phyloP scores from a whole-genome alignment of 192 early-diverging fungal species.

The Coemansia sp. region DNA sequence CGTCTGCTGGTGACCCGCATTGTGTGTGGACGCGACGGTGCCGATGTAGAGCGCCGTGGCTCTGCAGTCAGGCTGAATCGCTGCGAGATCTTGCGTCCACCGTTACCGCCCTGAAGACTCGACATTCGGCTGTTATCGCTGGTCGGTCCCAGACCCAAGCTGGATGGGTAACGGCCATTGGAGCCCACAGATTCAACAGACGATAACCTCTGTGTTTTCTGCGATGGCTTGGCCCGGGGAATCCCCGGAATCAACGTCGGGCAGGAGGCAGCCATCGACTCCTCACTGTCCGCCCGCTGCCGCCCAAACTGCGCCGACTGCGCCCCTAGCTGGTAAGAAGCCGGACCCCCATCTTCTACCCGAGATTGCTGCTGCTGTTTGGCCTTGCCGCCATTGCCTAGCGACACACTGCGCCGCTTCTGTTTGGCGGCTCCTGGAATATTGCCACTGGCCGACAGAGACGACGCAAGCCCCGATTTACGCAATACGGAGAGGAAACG shows the following conservation, averaged over 20 bases:
- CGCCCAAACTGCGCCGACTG: neutral
- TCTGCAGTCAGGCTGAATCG: conserved; percentile 25
- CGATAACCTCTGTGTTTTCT: neutral
- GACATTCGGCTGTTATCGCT: neutral
- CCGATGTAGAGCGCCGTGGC: conserved; percentile 38
- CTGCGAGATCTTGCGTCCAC: conserved; percentile 4
- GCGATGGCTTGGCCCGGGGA: neutral
- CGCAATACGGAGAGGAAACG: conserved; percentile 31
- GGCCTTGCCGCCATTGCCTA: conserved; percentile 7
- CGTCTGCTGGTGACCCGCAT: conserved; percentile 25
- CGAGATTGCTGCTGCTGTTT: neutral
- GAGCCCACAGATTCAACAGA: conserved; percentile 8
- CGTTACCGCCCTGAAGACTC: neutral
- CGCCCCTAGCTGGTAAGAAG: too few relatives aligned
- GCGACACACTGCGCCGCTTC: conserved; percentile 34
- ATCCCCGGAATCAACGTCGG: conserved; percentile 13
- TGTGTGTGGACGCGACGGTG: conserved; percentile 38
- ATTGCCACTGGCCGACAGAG: neutral
- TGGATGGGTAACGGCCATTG: conserved; percentile 22
- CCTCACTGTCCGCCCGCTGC: conserved; percentile 5
- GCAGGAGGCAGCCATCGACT: conserved; percentile 29
- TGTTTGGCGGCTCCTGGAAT: neutral
- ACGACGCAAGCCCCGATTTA: conserved; percentile 4
- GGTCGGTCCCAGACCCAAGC: conserved; percentile 5
- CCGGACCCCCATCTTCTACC: too few relatives aligned